These are phyloP conservation scores for Capsella bursapastoris DNA, from an alignment of 345 rosid species.

Conservation along the genomic window DNA sequence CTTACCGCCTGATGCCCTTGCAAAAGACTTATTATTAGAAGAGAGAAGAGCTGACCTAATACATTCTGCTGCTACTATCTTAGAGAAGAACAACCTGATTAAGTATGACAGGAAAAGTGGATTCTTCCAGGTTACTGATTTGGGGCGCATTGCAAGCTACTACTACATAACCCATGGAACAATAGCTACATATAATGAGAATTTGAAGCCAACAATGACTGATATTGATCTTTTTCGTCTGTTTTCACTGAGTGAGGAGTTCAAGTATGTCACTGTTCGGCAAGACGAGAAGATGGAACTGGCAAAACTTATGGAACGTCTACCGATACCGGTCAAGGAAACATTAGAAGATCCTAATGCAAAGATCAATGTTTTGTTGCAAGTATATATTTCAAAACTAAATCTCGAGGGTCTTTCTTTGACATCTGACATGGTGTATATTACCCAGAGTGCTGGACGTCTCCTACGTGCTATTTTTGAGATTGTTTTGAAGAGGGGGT, in stretches of 20 bases:
- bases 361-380: slow-evolving; percentile 88
- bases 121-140: slow-evolving; percentile 83
- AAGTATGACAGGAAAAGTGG: slow-evolving; percentile 88
- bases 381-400: slow-evolving; percentile 82
- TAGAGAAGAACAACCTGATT: slow-evolving; percentile 84
- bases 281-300: slow-evolving; percentile 97
- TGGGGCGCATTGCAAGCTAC: slow-evolving; percentile 96
- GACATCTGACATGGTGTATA: slow-evolving; percentile 85
- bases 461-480: slow-evolving; percentile 84
- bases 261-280: slow-evolving; percentile 84
- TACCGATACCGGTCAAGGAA: slow-evolving; percentile 89
- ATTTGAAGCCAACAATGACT: slow-evolving; percentile 91
- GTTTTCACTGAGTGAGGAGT: slow-evolving; percentile 89
- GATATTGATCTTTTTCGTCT: slow-evolving; percentile 77
- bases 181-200: slow-evolving; percentile 77
- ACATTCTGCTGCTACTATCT: slow-evolving; percentile 83
- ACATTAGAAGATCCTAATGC: slow-evolving; percentile 89
- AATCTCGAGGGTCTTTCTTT: slow-evolving; percentile 90
- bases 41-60: slow-evolving; percentile 95
- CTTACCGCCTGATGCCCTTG: slow-evolving; percentile 69
- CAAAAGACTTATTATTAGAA: slow-evolving; percentile 61
- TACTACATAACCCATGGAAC: slow-evolving; percentile 84
- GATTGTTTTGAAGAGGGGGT: slow-evolving; percentile 82
- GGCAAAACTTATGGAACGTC: slow-evolving; percentile 80
- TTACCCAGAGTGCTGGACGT: slow-evolving; percentile 93